A percentile compares a stretch with the other conserved stretches of the same genome.
These are phyloP conservation scores for Halenospora varia DNA, from an alignment of 495 filamentous ascomycete genomes.

Conservation along the genomic window DNA sequence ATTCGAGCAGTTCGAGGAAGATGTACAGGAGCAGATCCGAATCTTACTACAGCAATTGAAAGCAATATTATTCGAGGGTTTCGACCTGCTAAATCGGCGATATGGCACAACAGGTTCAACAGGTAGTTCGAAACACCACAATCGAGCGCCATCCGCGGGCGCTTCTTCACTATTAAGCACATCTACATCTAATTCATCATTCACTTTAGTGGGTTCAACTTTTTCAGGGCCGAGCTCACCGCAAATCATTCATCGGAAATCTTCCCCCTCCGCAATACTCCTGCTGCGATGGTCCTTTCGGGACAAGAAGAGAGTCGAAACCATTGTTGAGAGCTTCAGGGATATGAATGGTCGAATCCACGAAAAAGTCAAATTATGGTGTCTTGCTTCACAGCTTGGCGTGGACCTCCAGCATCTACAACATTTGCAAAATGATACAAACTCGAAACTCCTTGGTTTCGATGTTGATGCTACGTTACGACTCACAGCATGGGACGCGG, in stretches of 20 bases:
- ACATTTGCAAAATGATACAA: slow-evolving; percentile 22
- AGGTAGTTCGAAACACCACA: no score
- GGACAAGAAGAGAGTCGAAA: slow-evolving; percentile 29
- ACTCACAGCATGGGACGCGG: slow-evolving; percentile 16
- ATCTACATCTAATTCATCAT: neutral
- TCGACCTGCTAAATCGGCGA: neutral
- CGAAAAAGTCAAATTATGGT: slow-evolving; percentile 29
- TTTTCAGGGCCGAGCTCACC: neutral
- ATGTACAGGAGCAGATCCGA: slow-evolving; percentile 2
- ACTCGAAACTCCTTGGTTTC: slow-evolving; percentile 2
- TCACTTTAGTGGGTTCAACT: neutral
- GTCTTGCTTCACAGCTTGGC: slow-evolving; percentile 22
- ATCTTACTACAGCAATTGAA: neutral
- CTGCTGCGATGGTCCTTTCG: slow-evolving; percentile 28
- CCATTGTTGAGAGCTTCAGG: slow-evolving; percentile 23
- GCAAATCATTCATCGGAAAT: no score
- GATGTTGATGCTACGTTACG: slow-evolving; percentile 25
- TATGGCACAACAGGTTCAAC: slow-evolving; percentile 3
- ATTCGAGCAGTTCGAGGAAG: slow-evolving; percentile 8
- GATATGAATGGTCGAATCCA: slow-evolving; percentile 28
- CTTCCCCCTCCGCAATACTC: slow-evolving; percentile 2
- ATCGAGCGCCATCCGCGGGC: no score
- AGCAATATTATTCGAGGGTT: neutral
- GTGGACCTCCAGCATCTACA: slow-evolving; percentile 26
- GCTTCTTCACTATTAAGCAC: no score